phyloP scores from a whole-genome alignment of 179 eudicot genomes.

The Corrigiola litoralis region DNA sequence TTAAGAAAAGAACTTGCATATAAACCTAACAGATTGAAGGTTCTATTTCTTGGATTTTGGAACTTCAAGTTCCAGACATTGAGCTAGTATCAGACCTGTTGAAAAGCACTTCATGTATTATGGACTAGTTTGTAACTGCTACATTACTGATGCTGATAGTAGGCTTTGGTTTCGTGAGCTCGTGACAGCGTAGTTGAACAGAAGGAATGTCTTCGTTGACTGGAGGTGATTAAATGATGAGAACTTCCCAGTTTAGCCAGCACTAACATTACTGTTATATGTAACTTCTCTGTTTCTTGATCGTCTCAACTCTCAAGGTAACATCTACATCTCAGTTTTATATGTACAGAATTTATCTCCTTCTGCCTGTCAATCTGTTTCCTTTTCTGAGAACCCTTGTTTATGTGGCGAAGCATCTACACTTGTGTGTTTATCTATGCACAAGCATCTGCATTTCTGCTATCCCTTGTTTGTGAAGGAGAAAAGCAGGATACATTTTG shows the following conservation, averaged over 20 bases:
- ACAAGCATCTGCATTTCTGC: no score
- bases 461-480: no score
- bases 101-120: neutral
- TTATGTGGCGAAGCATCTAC: no score
- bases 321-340: neutral
- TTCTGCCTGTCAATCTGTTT: no score
- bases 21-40: neutral
- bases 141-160: neutral
- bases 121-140: neutral
- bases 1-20: neutral
- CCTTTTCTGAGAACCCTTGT: no score
- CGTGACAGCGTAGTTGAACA: neutral
- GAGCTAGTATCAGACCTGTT: neutral
- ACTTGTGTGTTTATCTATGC: no score
- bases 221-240: neutral
- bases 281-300: neutral
- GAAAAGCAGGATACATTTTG: no score
- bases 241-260: neutral
- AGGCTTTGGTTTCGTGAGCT: slow-evolving; percentile 2
- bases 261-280: neutral
- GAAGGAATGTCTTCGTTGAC: neutral
- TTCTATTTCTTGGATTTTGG: neutral
- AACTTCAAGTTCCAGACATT: no score
- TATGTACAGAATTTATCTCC: neutral
- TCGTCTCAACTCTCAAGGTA: neutral